phyloP scores from a whole-genome alignment of 148 eudicot species.

The Persicaria tinctoria region DNA sequence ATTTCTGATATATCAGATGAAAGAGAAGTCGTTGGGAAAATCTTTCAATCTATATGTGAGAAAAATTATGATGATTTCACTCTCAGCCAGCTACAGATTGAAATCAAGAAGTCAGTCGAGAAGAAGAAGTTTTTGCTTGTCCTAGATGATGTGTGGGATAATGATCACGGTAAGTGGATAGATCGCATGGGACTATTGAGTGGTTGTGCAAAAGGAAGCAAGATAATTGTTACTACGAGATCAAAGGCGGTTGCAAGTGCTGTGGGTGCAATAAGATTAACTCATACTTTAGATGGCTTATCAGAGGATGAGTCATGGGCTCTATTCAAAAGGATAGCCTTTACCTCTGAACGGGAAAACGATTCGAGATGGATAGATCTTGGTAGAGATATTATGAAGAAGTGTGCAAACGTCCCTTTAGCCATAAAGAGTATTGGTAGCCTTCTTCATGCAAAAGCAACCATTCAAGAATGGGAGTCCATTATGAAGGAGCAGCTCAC shows the following conservation, averaged over 20 bases:
- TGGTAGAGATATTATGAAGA: no score
- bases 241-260: background rate
- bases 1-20: background rate
- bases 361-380: no score
- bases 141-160: background rate
- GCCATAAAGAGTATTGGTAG: no score
- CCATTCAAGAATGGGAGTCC: no score
- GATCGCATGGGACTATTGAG: background rate
- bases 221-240: background rate
- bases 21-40: background rate
- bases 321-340: no score
- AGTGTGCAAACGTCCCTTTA: no score
- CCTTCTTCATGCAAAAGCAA: no score
- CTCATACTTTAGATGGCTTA: conserved; percentile 11
- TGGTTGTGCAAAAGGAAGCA: background rate
- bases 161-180: background rate
- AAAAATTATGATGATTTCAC: background rate
- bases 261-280: background rate
- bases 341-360: no score
- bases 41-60: background rate
- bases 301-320: no score
- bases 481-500: no score
- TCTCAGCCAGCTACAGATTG: background rate
- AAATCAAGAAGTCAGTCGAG: background rate
- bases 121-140: background rate